Evolutionary conservation across 495 filamentous ascomycete species (phyloP).

Genomic region (Penicillium chermesinum): DNA sequence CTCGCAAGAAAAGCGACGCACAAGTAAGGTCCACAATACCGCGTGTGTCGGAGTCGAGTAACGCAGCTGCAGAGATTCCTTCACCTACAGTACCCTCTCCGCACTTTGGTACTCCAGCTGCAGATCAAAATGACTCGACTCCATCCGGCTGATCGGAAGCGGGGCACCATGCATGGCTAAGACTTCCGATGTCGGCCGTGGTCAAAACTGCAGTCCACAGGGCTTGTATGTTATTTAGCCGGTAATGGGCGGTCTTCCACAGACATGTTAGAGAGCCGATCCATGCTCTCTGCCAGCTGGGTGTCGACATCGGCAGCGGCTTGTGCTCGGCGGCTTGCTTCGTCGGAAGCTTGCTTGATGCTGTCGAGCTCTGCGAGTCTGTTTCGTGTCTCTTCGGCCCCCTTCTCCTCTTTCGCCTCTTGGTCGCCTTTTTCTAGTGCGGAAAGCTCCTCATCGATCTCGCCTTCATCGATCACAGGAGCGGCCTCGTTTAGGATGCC

Average conservation of each 20-base stretch:
- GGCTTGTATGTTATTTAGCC: constrained; percentile 24
- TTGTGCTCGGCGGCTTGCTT: constrained; percentile 25
- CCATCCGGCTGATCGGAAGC: not conserved
- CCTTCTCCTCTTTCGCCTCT: constrained; percentile 49
- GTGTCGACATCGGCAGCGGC: constrained; percentile 24
- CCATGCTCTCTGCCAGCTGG: constrained; percentile 36
- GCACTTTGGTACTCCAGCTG: not conserved
- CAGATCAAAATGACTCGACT: not conserved
- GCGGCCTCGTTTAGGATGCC: constrained; percentile 62
- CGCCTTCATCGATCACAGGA: constrained; percentile 66
- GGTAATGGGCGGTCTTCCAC: constrained; percentile 35
- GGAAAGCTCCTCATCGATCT: constrained; percentile 85
- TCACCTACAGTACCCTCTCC: not conserved
- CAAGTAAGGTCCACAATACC: constrained; percentile 29
- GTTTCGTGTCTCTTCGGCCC: constrained; percentile 39
- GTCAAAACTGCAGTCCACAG: too few species aligned
- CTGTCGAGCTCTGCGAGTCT: constrained; percentile 43
- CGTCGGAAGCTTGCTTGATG: constrained; percentile 32
- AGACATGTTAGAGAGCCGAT: constrained; percentile 39
- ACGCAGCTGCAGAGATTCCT: not conserved
- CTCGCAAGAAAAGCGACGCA: constrained; percentile 43
- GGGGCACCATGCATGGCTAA: too few species aligned
- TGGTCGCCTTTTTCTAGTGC: constrained; percentile 64
- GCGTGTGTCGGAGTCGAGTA: constrained; percentile 8
- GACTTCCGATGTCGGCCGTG: too few species aligned